phyloP scores from a whole-genome alignment of 768 basidiomycete species.

The Macrolepiota albuminosa region DNA sequence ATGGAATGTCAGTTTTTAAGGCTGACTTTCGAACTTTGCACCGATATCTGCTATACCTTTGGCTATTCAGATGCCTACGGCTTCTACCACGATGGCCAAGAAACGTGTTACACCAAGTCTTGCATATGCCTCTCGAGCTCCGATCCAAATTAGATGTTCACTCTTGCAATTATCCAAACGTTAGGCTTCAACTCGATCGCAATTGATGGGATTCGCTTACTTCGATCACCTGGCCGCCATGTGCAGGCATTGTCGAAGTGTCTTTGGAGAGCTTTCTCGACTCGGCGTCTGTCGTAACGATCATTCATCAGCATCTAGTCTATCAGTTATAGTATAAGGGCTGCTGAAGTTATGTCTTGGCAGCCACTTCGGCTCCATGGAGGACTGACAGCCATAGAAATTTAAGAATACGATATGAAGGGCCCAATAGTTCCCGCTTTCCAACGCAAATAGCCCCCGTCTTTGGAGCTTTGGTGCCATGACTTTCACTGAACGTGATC shows the following conservation, averaged over 20 bases:
- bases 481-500: slow-evolving; percentile 13
- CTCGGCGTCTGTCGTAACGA: background rate
- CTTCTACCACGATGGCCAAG: slow-evolving; percentile 1
- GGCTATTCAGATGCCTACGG: background rate
- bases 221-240: background rate
- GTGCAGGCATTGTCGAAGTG: background rate
- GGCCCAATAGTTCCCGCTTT: background rate
- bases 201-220: background rate
- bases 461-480: slow-evolving; percentile 1
- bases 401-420: background rate
- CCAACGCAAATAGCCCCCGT: background rate
- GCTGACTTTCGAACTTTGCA: background rate
- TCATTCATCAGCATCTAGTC: background rate
- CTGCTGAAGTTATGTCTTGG: background rate
- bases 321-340: background rate
- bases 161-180: no score
- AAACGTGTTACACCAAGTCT: background rate
- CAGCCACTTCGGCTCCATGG: background rate
- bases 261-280: background rate
- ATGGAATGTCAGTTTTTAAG: background rate
- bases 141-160: background rate
- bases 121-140: background rate
- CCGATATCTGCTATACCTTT: background rate
- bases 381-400: background rate
- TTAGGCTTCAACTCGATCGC: no score